Base-by-base conservation (phyloP, 176 grass and related monocot species). In the Aegilops sharonensis region DNA sequence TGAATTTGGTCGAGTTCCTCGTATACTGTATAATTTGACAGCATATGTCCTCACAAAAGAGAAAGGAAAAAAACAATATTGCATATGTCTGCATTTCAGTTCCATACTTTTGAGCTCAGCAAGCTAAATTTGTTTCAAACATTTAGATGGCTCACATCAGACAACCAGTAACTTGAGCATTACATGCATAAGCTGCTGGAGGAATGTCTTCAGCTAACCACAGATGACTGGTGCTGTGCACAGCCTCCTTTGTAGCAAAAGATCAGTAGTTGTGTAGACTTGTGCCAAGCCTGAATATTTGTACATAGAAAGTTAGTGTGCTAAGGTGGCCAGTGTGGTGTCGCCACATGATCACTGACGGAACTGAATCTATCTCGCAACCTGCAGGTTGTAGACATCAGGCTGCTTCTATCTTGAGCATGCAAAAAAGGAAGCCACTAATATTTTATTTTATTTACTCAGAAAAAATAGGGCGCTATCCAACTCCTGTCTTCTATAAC, bases 371-470 rank as follows among this genome's bases (percentile, higher is more conserved):
- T 61, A 17, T 45, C 60, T 42, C 43, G 52, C 21, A 73, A 75
- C 10, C 6, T 78, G 83, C 72, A 95, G 94, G 87, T 95, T 25
- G 90, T 97, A 66, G 94, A 97, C 5, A 94, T 64, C 92, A 94
- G 76, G 78, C 78, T 52, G 94, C 90, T 43, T 87, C 92, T 73
- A 88, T 97, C 83, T 80, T 97, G 80, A 97, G 94, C 77, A 92
- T 90, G 77, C 84, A 23, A 92, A 27, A 94, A 85, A 92, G 81
- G 73, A 94, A 88, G 83, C 72, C 72, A 21, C 52, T 90, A 50
- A 47, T 4, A 11, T 12, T 15, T 15, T 5, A 13, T 13, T 50
- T 50, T 50, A 5, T 50, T 50, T 50, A 50, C 47, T 50, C 47
- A 50, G 47, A 50, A 50, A 15, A 50, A 50, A 50, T 50, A 50